Evolutionary conservation across 2,329 filamentous ascomycete species (phyloP).

Genomic region (Aspergillus quadricinctus): DNA sequence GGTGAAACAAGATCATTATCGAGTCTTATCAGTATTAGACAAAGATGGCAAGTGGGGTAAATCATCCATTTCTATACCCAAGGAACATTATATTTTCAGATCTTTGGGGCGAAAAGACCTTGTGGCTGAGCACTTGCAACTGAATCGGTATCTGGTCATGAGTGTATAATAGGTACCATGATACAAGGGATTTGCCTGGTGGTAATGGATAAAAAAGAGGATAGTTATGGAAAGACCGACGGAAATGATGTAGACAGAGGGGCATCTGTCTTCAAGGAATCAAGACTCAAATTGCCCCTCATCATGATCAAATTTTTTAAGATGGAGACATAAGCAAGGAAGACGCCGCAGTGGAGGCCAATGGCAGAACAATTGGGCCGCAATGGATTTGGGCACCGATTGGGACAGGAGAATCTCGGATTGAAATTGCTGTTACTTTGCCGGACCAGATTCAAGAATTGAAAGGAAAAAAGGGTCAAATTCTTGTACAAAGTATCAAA

Average conservation of each 20-base stretch:
- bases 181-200: background rate
- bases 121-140: background rate
- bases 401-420: constrained; percentile 7
- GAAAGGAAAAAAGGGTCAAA: background rate
- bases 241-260: background rate
- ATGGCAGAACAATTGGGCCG: constrained; percentile 13
- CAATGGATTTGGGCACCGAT: constrained; percentile 15
- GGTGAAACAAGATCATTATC: background rate
- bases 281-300: constrained; percentile 1
- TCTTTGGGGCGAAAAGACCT: background rate
- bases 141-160: background rate
- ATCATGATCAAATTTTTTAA: constrained; percentile 6
- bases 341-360: constrained; percentile 7
- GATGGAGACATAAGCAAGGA: constrained; percentile 5
- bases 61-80: background rate
- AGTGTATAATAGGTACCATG: too few species aligned
- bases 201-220: background rate
- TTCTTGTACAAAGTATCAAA: background rate
- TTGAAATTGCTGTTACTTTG: constrained; percentile 1
- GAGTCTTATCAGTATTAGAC: background rate
- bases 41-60: background rate
- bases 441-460: background rate
- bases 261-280: too few species aligned
- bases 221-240: background rate
- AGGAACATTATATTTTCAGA: background rate